These are phyloP conservation scores for Serendipita indica DNA, from an alignment of 768 basidiomycete species.

Conservation along the genomic window DNA sequence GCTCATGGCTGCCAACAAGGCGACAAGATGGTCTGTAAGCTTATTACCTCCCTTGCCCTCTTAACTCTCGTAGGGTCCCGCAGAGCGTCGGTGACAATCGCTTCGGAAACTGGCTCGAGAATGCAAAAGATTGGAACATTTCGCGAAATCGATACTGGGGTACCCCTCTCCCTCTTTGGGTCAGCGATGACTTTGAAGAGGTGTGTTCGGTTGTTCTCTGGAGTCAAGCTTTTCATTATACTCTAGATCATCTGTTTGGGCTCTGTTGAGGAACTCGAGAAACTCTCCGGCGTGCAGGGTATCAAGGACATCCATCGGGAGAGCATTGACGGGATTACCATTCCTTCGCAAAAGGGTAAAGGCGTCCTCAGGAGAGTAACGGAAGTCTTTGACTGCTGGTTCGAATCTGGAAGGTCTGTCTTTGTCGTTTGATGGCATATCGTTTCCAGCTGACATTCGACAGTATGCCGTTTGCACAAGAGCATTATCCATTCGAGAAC, in stretches of 20 bases:
- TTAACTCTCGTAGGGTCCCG: constrained; percentile 56
- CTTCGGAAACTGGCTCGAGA: constrained; percentile 94
- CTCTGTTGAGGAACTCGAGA: constrained; percentile 78
- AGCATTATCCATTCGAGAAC: constrained; percentile 98
- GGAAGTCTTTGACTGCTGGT: constrained; percentile 99
- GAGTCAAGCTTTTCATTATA: constrained; percentile 2
- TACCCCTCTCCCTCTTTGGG: constrained; percentile 95
- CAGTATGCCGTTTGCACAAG: constrained; percentile 97
- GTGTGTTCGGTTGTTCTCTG: constrained; percentile 25
- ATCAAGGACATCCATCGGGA: constrained; percentile 89
- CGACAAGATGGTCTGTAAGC: constrained; percentile 62
- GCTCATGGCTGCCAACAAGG: constrained; percentile 78
- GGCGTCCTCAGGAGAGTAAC: constrained; percentile 79
- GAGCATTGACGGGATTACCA: constrained; percentile 89
- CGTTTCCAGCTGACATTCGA: background rate
- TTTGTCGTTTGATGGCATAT: background rate
- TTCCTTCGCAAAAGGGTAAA: constrained; percentile 81
- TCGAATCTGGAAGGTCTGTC: constrained; percentile 85
- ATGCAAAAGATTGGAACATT: constrained; percentile 98
- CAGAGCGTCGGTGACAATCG: constrained; percentile 77
- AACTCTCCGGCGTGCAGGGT: constrained; percentile 65
- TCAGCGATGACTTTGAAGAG: constrained; percentile 82
- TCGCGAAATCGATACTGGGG: constrained; percentile 99
- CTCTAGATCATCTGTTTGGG: constrained; percentile 68
- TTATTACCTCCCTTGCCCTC: background rate